These are phyloP conservation scores for Lecanoromycetidae sp. DNA, from an alignment of 2,329 filamentous ascomycete species.

Conservation along the genomic window DNA sequence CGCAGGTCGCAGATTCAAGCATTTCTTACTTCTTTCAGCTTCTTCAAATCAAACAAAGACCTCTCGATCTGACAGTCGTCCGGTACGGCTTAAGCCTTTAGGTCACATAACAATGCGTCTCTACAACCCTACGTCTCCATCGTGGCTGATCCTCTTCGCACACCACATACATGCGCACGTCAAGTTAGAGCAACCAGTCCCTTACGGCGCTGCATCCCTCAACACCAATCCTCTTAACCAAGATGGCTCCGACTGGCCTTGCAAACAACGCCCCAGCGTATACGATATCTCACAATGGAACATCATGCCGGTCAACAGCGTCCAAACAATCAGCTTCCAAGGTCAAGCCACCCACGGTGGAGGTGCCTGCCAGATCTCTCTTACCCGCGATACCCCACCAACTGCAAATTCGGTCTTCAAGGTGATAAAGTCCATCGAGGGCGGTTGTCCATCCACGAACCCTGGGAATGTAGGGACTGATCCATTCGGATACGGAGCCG, in stretches of 20 bases:
- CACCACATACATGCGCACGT: slow-evolving; percentile 51
- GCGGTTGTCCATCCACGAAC: slow-evolving; percentile 58
- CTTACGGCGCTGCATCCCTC: slow-evolving; percentile 45
- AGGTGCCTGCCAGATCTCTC: slow-evolving; percentile 77
- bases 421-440: slow-evolving; percentile 77
- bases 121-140: too few species aligned
- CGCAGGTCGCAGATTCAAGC: too few species aligned
- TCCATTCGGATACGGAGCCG: slow-evolving; percentile 20
- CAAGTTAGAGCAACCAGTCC: slow-evolving; percentile 54
- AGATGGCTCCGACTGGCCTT: slow-evolving; percentile 63
- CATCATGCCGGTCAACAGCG: slow-evolving; percentile 50
- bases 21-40: too few species aligned
- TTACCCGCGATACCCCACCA: slow-evolving; percentile 65
- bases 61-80: too few species aligned
- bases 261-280: slow-evolving; percentile 49
- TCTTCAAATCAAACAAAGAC: too few species aligned
- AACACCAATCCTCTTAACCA: slow-evolving; percentile 53
- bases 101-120: too few species aligned
- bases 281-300: slow-evolving; percentile 45
- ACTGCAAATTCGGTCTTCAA: slow-evolving; percentile 61
- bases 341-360: slow-evolving; percentile 76
- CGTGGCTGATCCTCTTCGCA: not conserved
- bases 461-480: slow-evolving; percentile 49
- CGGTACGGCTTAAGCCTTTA: too few species aligned
- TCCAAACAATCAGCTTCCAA: slow-evolving; percentile 50